A percentile compares a stretch with the other conserved stretches of the same genome.
Evolutionary conservation across 2,329 filamentous ascomycete species (phyloP).

Genomic region (Curvularia verruculosa): DNA sequence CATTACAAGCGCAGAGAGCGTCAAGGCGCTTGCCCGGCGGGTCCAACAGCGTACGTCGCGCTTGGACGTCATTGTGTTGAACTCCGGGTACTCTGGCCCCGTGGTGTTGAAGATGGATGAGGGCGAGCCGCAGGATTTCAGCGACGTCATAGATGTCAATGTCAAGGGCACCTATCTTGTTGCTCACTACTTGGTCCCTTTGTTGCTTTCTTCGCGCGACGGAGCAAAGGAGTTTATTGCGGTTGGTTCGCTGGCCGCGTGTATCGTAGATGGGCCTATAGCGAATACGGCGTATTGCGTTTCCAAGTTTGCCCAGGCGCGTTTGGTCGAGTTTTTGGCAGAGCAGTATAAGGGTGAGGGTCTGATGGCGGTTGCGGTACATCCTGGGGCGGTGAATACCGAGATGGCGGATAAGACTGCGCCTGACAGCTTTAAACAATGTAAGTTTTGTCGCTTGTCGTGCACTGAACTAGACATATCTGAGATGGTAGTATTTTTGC

Average conservation of each 20-base stretch:
- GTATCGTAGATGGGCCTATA: slow-evolving; percentile 48
- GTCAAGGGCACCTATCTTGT: slow-evolving; percentile 48
- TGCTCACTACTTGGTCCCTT: slow-evolving; percentile 45
- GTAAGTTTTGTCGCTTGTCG: slow-evolving; percentile 20
- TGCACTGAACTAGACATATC: neutral
- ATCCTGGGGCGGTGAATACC: slow-evolving; percentile 41
- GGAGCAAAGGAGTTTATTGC: slow-evolving; percentile 31
- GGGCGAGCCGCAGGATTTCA: neutral
- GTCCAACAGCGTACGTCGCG: no score
- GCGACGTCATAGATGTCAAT: slow-evolving; percentile 22
- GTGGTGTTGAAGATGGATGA: neutral
- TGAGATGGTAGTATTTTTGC: neutral
- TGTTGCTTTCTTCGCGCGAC: neutral
- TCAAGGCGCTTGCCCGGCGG: no score
- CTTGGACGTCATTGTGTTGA: no score
- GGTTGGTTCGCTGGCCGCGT: slow-evolving; percentile 40
- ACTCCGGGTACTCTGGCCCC: no score
- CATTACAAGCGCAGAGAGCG: no score
- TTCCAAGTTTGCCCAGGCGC: slow-evolving; percentile 38
- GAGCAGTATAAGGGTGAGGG: slow-evolving; percentile 36
- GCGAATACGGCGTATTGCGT: slow-evolving; percentile 48
- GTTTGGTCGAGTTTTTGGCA: slow-evolving; percentile 34
- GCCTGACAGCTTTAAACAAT: slow-evolving; percentile 35
- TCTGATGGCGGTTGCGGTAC: slow-evolving; percentile 33
- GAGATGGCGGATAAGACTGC: slow-evolving; percentile 34